Conservation (phyloP, 371 early-diverging fungal species). For the Mucor irregularis region DNA sequence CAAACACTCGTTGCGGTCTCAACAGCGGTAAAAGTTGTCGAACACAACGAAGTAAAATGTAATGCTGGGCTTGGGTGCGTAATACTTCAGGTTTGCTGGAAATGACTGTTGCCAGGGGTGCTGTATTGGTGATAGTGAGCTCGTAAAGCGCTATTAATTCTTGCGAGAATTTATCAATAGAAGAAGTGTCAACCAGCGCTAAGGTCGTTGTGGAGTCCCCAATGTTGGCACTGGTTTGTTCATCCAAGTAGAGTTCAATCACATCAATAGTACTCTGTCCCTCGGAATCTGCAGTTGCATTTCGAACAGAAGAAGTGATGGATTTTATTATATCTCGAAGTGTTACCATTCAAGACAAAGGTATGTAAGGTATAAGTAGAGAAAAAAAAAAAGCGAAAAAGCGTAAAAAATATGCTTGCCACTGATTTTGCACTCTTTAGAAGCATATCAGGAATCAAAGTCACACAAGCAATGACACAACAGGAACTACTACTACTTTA, state of each 20-base stretch:
- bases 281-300: slow-evolving; percentile 30
- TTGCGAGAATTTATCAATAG: slow-evolving; percentile 39
- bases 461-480: too few relatives aligned
- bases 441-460: too few relatives aligned
- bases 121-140: slow-evolving; percentile 12
- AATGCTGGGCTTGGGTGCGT: slow-evolving; percentile 36
- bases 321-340: slow-evolving; percentile 44
- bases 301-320: slow-evolving; percentile 33
- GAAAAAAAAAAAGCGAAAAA: slow-evolving; percentile 1
- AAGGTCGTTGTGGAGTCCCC: slow-evolving; percentile 6
- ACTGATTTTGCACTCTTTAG: too few relatives aligned
- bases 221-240: slow-evolving; percentile 28
- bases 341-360: slow-evolving; percentile 43
- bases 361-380: neutral
- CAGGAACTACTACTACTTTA: too few relatives aligned
- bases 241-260: slow-evolving; percentile 41
- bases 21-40: slow-evolving; percentile 39
- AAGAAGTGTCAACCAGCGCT: slow-evolving; percentile 19
- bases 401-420: too few relatives aligned
- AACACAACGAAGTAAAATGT: slow-evolving; percentile 34
- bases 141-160: slow-evolving; percentile 33
- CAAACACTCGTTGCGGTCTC: slow-evolving; percentile 30
- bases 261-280: slow-evolving; percentile 40
- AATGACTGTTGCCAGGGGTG: slow-evolving; percentile 17
- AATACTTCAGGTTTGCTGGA: slow-evolving; percentile 27